Base-by-base conservation (phyloP, 306 rosid genomes). In the Dryas octopetala region DNA sequence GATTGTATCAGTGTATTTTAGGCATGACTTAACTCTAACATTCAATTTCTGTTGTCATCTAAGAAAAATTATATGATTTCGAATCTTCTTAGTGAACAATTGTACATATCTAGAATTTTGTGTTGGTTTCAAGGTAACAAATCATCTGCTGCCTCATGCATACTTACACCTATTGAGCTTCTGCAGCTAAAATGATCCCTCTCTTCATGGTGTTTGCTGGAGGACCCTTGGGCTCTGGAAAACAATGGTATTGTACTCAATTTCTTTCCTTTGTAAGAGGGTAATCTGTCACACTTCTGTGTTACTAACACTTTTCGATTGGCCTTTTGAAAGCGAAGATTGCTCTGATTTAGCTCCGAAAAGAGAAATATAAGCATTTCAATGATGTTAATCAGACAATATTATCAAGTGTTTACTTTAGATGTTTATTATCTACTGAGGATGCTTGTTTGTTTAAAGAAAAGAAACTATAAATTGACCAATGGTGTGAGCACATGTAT, bases 101-200 rank as follows among this genome's bases (percentile, higher is more conserved):
- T 58, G 15, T 44, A 72, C 67, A 58, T 71, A 71, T 72, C 67
- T 70, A 14, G 16, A 58, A 57, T 15, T 23, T 48, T 43, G 23
- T 9, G 45, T 72, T 72, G 26, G 55, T 58, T n/a, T 75, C 48
- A 44, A 76, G 50, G 64, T 77, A 68, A 80, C 19, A 43, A 63
- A 48, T 15, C 62, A 17, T 59, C 55, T 0, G 17, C 52, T 55
- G 60, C 68, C 64, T n/a, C 63, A 16, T 4, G 28, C 13, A 66
- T 72, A 51, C 53, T 80, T 14, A 19, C 44, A 72, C 70, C 62
- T 84, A 32, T 68, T 84, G 81, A 74, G 54, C 67, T 43, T 70
- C 46, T 86, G 89, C 96, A 95, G 99, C 97, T 73, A 95, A 95
- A 88, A 95, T 95, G 99, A 76, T 92, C 75, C 99, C 98, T 75